These are phyloP conservation scores for Cladophialophora immunda DNA, from an alignment of 2,329 filamentous ascomycete genomes.

Conservation along the genomic window DNA sequence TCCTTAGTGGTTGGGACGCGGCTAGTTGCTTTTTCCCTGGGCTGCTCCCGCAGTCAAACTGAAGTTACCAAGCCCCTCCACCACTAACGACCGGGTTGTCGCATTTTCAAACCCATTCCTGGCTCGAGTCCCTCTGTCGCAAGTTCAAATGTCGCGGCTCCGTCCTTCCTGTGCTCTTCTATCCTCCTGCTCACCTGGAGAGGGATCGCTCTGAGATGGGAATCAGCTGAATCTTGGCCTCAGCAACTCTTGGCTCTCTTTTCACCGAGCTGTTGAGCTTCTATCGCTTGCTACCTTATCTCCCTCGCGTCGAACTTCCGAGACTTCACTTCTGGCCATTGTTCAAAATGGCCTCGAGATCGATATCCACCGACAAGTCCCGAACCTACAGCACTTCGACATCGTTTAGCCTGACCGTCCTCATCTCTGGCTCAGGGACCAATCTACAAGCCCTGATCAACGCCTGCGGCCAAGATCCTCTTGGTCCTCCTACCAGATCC, in stretches of 20 bases:
- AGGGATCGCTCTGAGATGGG: not conserved
- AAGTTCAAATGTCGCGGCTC: conserved; percentile 9
- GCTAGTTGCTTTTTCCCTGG: not conserved
- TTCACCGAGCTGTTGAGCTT: not conserved
- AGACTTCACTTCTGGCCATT: not conserved
- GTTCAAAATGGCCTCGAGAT: conserved; percentile 15
- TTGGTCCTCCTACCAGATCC: conserved; percentile 40
- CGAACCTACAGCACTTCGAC: conserved; percentile 35
- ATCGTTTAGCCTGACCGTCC: conserved; percentile 62
- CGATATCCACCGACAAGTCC: conserved; percentile 32
- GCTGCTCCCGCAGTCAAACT: not conserved
- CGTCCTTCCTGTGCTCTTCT: not conserved
- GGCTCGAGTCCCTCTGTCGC: conserved; percentile 8
- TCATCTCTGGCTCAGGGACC: conserved; percentile 77
- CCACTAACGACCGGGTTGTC: conserved; percentile 1
- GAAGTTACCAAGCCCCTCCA: not conserved
- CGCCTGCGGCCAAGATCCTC: conserved; percentile 57
- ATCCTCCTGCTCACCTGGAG: not conserved
- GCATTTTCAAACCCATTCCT: conserved; percentile 17
- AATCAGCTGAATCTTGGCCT: not conserved
- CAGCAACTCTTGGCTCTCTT: not conserved
- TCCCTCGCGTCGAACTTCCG: not conserved
- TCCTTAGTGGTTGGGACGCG: conserved; percentile 18
- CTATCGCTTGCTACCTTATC: not conserved
- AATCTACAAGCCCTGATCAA: conserved; percentile 83